Evolutionary conservation across 1,284 basidiomycete genomes (phyloP), one percentile per base, ranked within the genome.

Genomic region (Schizopora paradoxa): DNA sequence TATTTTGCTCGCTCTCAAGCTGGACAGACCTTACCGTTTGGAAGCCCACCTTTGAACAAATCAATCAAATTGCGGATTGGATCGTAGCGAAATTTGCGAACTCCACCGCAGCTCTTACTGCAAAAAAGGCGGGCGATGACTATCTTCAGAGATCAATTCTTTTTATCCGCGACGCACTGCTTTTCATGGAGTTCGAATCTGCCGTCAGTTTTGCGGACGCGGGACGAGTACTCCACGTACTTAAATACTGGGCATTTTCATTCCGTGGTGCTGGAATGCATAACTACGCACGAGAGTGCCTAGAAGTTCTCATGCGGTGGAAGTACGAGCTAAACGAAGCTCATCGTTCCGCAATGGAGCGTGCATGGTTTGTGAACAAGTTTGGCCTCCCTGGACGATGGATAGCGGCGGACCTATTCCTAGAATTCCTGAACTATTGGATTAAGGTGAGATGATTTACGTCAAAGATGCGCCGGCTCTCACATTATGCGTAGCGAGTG

Each of bases 271-370:
- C 51, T 23, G 52, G 55, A 7, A 55, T 52, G 27, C 57, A 60
- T 38, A 63, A 63, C 46, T 63, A 63, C 44, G 61, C 59, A 11
- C 52, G 57, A 5, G 61, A 63, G 47, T 60, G 59, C 45, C 47
- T 49, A 7, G 59, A 63, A 27, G 45, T 61, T 5, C 19, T 61
- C 1, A 3, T 60, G 1, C 43, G 45, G 13, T 58, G 47, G 50
- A 56, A 59, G 29, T 60, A 61, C 43, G 57, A 63, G 43, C 43
- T 61, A 3, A 41, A 48, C 1, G 41, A 42, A 2, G 45, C 16
- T 1, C 33, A 58, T 1, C 51, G 48, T 1, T 43, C 33, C 2
- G 56, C 51, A 3, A 40, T 58, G 5, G 59, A 61, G 43, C 34
- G 48, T 13, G 36, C 58, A 0, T 62, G 59, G 60, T 61, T 63